Evolutionary conservation across 2,329 filamentous ascomycete genomes (phyloP), one percentile per base, ranked within the genome.

Genomic region (Sporothrix luriei): DNA sequence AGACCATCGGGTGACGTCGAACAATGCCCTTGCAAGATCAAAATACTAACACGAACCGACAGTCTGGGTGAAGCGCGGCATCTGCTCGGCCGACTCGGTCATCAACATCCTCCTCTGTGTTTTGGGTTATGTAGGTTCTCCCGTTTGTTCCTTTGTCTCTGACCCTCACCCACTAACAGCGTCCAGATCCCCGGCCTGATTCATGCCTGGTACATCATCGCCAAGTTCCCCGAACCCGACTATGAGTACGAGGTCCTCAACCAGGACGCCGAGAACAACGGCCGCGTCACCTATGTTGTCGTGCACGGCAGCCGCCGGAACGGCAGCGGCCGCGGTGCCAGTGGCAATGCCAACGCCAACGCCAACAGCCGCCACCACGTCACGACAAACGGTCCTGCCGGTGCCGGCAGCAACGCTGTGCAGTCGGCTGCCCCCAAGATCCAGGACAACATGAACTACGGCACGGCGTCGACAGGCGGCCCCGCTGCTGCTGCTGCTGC

Each of bases 121-220:
- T 68, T 87, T 94, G 26, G 91, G 90, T 75, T 93, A 85, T 77
- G 83, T 85, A 79, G 66, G 82, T 79, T 43, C 52, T 55, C 49
- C n/a, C 33, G 7, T 9, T 38, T 4, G 24, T 33, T 67, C 33
- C 38, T 38, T 14, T 14, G 26, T 13, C 16, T 54, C 6, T 6
- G 26, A 1, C 26, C 16, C 10, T 11, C 4, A 4, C 33, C 19
- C 19, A 24, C 66, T 66, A 33, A 48, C 66, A 10, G n/a, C 33
- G 2, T 3, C n/a, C 74, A 85, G 82, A 80, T 98, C 71, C 94
- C 94, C 24, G 94, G 94, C 72, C 90, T 98, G 65, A 83, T 99
- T 2, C 95, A 99, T 82, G 88, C 94, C 73, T 98, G 95, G 94
- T 99, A 98, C 85, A 97, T 98, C 80, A 97, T 99, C 80, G 87